Base-by-base conservation (phyloP, 1,284 basidiomycete species). In the Ceratobasidium sp. region DNA sequence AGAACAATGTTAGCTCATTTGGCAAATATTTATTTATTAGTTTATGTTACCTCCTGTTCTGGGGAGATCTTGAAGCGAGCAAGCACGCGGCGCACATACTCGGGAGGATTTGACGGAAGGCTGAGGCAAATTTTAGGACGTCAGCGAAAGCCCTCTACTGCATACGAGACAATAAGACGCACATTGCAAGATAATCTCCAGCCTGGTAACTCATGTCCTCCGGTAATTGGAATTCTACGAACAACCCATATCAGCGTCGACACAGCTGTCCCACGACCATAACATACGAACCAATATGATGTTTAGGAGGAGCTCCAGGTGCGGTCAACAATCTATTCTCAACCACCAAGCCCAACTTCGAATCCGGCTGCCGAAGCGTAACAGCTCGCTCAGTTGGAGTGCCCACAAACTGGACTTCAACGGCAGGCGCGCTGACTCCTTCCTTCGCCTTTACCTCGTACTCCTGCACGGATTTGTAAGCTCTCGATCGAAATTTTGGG, bases 21-120 rank as follows among this genome's bases (percentile, higher is more conserved):
- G 53, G 63, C 17, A 47, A 29, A 6, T n/a, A 33, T 41, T 33
- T 6, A 14, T 11, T 41, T 31, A 29, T 36, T 31, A 31, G 60
- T 24, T 17, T 51, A 77, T 29, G n/a, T 29, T 75, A 85, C 84
- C 79, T 85, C 80, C 71, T 86, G 84, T 75, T 87, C 86, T n/a
- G 82, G 79, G 0, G 75, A 75, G 1, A 76, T 59, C 17, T 75
- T 74, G 57, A 76, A 76, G 19, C 66, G 69, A 17, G 59, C 53
- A 9, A 77, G 50, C n/a, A 74, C 76, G n/a, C 76, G 76, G 17
- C 73, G 75, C n/a, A 77, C 76, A 24, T 75, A 76, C 50, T 75
- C 76, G 11, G 75, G 54, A 14, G 76, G 76, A 33, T 77, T 77
- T 8, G 65, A 59, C 36, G 76, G 76, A n/a, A 77, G 75, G 31